These are phyloP conservation scores for Fusarium nurragi DNA, from an alignment of 2,329 filamentous ascomycete species.

Conservation along the genomic window DNA sequence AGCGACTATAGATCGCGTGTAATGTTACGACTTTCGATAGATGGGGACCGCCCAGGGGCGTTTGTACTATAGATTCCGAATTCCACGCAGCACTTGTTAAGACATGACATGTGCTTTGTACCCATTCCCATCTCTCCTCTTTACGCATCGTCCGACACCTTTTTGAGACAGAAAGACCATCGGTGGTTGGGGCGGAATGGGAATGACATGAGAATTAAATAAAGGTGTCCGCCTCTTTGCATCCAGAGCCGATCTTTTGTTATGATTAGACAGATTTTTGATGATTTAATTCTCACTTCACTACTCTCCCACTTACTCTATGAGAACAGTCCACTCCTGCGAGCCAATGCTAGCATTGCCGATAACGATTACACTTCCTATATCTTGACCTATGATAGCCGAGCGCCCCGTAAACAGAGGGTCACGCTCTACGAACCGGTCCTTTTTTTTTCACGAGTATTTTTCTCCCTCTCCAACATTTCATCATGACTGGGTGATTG, in stretches of 20 bases:
- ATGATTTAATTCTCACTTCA: slow-evolving; percentile 10
- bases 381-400: slow-evolving; percentile 10
- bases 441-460: slow-evolving; percentile 1
- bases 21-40: slow-evolving; percentile 52
- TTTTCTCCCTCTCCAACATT: neutral
- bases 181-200: slow-evolving; percentile 36
- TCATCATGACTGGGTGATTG: slow-evolving; percentile 13
- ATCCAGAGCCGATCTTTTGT: slow-evolving; percentile 20
- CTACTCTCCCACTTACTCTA: neutral
- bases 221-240: slow-evolving; percentile 27
- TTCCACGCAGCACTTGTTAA: slow-evolving; percentile 45
- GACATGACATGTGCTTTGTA: slow-evolving; percentile 48
- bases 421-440: slow-evolving; percentile 9
- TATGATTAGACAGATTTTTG: slow-evolving; percentile 17
- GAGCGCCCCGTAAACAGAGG: slow-evolving; percentile 1
- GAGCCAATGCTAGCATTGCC: slow-evolving; percentile 14
- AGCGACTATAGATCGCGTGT: slow-evolving; percentile 51
- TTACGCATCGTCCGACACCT: slow-evolving; percentile 40
- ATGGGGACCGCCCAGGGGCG: slow-evolving; percentile 47
- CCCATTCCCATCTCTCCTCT: slow-evolving; percentile 51
- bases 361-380: slow-evolving; percentile 19
- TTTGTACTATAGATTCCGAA: slow-evolving; percentile 55
- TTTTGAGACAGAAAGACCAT: slow-evolving; percentile 26
- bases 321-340: neutral
- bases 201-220: slow-evolving; percentile 15